phyloP scores from a whole-genome alignment of 768 basidiomycete species.

The Xerocomellus chrysenteron region DNA sequence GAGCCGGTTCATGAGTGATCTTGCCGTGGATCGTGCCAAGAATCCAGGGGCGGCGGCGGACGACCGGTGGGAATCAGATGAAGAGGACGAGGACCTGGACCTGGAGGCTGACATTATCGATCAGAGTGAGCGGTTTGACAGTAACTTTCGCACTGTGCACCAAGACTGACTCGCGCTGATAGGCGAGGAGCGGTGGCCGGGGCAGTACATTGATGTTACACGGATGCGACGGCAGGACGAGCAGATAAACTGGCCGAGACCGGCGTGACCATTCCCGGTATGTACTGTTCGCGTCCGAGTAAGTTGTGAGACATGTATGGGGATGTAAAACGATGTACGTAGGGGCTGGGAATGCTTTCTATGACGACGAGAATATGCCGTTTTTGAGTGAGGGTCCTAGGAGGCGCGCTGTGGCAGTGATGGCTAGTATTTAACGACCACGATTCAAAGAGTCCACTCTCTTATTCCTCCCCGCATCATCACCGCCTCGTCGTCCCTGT shows the following conservation, averaged over 20 bases:
- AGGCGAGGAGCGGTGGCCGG: constrained; percentile 72
- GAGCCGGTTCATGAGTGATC: constrained; percentile 74
- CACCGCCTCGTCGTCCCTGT: background rate
- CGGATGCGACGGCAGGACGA: constrained; percentile 55
- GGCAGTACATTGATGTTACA: constrained; percentile 75
- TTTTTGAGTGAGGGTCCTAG: background rate
- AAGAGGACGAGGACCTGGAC: constrained; percentile 50
- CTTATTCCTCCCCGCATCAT: constrained; percentile 4
- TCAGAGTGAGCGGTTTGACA: constrained; percentile 50
- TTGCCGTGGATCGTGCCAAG: constrained; percentile 65
- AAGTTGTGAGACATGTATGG: background rate
- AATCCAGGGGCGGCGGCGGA: constrained; percentile 55
- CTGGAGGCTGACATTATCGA: constrained; percentile 62
- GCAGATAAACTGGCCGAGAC: constrained; percentile 70
- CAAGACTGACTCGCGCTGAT: constrained; percentile 10
- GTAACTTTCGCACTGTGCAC: background rate
- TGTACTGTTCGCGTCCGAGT: background rate
- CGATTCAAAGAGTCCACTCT: constrained; percentile 1
- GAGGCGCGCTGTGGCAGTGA: constrained; percentile 11
- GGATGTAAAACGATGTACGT: constrained; percentile 1
- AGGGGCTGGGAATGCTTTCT: constrained; percentile 14
- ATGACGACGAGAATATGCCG: constrained; percentile 15
- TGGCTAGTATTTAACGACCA: constrained; percentile 19
- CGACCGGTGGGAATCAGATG: constrained; percentile 65
- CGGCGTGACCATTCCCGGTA: constrained; percentile 39